These are phyloP conservation scores for Calonectria pteridis DNA, from an alignment of 2,329 filamentous ascomycete genomes.

Conservation along the genomic window DNA sequence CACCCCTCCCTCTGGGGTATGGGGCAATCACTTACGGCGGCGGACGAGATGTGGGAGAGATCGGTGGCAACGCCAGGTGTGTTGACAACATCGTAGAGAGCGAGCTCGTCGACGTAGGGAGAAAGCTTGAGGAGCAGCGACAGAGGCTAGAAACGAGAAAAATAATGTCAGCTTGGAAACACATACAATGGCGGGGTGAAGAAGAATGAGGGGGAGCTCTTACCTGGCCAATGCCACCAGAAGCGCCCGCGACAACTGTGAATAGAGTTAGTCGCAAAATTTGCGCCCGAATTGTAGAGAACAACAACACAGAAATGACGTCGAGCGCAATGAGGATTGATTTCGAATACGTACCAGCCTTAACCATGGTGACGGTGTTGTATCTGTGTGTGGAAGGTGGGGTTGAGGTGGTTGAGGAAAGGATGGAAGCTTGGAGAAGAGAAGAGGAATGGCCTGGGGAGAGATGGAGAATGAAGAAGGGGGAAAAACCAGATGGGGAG, in stretches of 20 bases:
- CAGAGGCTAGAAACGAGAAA: constrained; percentile 74
- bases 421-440: constrained; percentile 10
- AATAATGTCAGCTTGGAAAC: constrained; percentile 35
- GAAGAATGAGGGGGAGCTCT: constrained; percentile 42
- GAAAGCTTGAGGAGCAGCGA: constrained; percentile 95
- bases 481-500: constrained; percentile 16
- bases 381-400: constrained; percentile 24
- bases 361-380: constrained; percentile 64
- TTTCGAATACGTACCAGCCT: constrained; percentile 64
- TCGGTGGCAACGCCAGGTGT: constrained; percentile 96
- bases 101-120: constrained; percentile 89
- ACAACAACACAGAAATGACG: constrained; percentile 38
- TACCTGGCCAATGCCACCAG: constrained; percentile 99
- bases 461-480: constrained; percentile 7
- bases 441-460: constrained; percentile 2
- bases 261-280: constrained; percentile 9
- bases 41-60: constrained; percentile 95
- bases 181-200: constrained; percentile 1
- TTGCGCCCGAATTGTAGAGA: constrained; percentile 1
- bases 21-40: constrained; percentile 69
- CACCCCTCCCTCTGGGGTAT: constrained; percentile 25
- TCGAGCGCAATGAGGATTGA: constrained; percentile 30
- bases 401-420: constrained; percentile 9
- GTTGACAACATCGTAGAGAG: constrained; percentile 99
- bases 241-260: constrained; percentile 88